These are phyloP conservation scores for Cercospora beticola DNA, from an alignment of 2,329 filamentous ascomycete species.

Conservation along the genomic window DNA sequence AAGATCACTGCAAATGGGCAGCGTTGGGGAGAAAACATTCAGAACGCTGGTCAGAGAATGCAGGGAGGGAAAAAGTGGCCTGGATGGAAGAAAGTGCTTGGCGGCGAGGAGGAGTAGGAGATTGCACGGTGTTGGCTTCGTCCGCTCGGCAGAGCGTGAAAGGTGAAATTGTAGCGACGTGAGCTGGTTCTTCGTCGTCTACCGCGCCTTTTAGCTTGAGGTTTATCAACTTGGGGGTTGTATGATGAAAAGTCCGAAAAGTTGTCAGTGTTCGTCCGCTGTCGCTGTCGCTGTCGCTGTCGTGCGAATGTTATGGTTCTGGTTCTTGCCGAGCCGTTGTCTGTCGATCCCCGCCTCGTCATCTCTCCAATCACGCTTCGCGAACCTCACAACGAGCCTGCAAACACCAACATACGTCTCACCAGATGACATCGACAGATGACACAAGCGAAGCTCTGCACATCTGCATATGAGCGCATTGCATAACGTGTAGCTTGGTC, in stretches of 20 bases:
- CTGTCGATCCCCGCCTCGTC: not conserved
- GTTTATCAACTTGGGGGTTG: too few species aligned
- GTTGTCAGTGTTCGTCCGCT: not conserved
- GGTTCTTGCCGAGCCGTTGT: not conserved
- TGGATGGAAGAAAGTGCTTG: not conserved
- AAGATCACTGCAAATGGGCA: not conserved
- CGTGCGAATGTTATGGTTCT: not conserved
- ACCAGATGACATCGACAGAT: not conserved
- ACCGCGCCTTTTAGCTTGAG: too few species aligned
- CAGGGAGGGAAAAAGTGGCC: not conserved
- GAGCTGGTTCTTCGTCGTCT: not conserved
- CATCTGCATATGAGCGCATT: not conserved
- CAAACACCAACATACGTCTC: not conserved
- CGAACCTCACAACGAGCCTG: too few species aligned
- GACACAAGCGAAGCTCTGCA: not conserved
- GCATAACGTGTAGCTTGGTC: not conserved
- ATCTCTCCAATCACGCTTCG: not conserved
- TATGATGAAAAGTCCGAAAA: not conserved
- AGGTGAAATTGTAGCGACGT: not conserved
- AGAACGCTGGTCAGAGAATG: not conserved
- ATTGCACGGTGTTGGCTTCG: not conserved
- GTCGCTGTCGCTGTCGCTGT: too few species aligned
- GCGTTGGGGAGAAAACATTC: not conserved
- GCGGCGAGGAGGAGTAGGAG: not conserved
- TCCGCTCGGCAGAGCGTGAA: not conserved